phyloP scores from a whole-genome alignment of 2,329 filamentous ascomycete species.

The Fusarium globosum region DNA sequence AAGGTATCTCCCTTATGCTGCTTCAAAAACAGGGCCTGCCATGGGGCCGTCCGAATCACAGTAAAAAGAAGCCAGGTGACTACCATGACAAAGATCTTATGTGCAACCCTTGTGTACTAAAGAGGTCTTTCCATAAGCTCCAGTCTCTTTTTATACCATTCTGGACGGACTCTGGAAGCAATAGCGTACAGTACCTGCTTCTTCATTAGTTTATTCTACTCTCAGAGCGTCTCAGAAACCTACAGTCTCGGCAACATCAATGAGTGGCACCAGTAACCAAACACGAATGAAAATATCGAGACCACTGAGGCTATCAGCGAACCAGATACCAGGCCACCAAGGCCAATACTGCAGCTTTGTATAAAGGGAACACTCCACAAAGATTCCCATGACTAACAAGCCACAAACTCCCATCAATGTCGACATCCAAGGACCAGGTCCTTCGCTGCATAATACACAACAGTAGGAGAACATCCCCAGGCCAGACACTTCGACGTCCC shows the following conservation, averaged over 20 bases:
- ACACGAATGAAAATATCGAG: conserved; percentile 24
- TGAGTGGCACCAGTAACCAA: conserved; percentile 38
- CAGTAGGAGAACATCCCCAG: conserved; percentile 26
- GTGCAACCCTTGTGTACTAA: conserved; percentile 12
- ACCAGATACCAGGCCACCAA: conserved; percentile 33
- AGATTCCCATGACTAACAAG: conserved; percentile 1
- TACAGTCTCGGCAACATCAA: conserved; percentile 43
- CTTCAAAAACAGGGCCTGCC: neutral
- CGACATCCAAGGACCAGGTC: conserved; percentile 1
- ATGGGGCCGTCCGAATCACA: neutral
- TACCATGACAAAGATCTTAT: conserved; percentile 1
- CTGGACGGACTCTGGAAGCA: neutral
- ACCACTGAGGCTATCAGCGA: conserved; percentile 17
- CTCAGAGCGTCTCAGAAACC: neutral
- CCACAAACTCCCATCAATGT: conserved; percentile 14
- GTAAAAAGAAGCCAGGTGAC: neutral
- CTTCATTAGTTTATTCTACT: neutral
- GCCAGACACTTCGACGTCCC: conserved; percentile 32
- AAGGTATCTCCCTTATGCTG: no score
- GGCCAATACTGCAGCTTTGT: conserved; percentile 8
- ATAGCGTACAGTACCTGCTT: conserved; percentile 8
- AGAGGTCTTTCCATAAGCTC: conserved; percentile 6
- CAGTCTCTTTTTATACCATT: conserved; percentile 13
- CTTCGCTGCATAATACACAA: conserved; percentile 13
- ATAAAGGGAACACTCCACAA: conserved; percentile 12